Conservation (phyloP, 805 yeast genomes). For the Saccharomyces eubayanus region DNA sequence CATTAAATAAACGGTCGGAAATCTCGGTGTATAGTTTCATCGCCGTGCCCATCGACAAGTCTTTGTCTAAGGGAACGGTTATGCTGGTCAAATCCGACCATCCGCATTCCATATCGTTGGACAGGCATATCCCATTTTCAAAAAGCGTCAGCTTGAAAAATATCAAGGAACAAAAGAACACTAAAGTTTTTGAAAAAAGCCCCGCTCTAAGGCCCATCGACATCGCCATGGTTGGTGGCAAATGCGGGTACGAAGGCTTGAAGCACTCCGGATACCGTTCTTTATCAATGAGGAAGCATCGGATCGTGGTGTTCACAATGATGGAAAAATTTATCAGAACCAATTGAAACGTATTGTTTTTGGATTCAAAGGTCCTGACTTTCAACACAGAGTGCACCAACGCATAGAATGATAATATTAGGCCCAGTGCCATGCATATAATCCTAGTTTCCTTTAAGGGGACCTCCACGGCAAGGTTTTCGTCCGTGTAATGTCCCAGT, state of each 20-base stretch:
- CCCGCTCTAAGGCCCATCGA: not conserved
- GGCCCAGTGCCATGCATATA: constrained; percentile 2
- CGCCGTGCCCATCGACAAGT: constrained; percentile 6
- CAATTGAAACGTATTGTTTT: not conserved
- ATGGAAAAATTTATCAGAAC: not conserved
- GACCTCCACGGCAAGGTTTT: not conserved
- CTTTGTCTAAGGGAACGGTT: constrained; percentile 4
- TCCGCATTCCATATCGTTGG: constrained; percentile 1
- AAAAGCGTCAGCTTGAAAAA: constrained; percentile 7
- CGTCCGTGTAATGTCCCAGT: constrained; percentile 6
- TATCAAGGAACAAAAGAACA: constrained; percentile 1
- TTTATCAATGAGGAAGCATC: not conserved
- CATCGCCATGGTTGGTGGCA: not conserved
- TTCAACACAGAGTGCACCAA: not conserved
- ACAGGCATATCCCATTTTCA: constrained; percentile 7
- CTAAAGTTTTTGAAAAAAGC: not conserved
- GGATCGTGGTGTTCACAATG: not conserved
- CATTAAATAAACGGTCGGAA: constrained; percentile 6
- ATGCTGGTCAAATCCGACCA: constrained; percentile 12
- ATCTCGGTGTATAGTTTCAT: constrained; percentile 8
- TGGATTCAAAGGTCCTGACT: not conserved
- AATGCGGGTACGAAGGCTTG: not conserved
- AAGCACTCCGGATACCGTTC: not conserved
- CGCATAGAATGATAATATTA: constrained; percentile 6
- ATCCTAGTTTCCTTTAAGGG: constrained; percentile 2